Conservation (phyloP, 78 protist species). For the Planoprotostelium fungivorum region DNA sequence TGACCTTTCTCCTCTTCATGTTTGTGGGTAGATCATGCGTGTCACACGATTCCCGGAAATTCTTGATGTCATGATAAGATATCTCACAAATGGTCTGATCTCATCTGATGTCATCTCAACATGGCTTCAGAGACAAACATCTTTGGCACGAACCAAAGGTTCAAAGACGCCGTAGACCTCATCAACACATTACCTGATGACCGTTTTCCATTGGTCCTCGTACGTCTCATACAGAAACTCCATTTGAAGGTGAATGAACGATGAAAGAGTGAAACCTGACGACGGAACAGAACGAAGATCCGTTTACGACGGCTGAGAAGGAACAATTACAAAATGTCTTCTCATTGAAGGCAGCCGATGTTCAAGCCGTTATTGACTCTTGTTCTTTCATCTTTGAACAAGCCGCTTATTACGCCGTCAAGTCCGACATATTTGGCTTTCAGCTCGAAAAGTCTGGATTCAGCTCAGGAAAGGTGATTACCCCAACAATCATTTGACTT, state of each 20-base stretch:
- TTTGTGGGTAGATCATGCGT: no score
- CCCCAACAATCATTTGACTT: neutral
- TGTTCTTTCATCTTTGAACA: conserved; percentile 60
- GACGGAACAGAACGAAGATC: conserved; percentile 24
- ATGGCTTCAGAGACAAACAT: neutral
- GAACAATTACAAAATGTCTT: conserved; percentile 30
- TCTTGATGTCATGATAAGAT: no score
- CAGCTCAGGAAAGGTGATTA: conserved; percentile 10
- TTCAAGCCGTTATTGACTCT: conserved; percentile 29
- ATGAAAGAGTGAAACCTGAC: neutral
- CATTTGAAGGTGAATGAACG: conserved; percentile 21
- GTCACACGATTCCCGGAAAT: no score
- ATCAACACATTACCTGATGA: conserved; percentile 30
- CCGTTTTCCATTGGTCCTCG: conserved; percentile 24
- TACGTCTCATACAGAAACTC: conserved; percentile 37
- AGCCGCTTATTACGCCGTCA: conserved; percentile 47
- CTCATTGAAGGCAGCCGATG: conserved; percentile 12
- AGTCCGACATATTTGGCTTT: neutral
- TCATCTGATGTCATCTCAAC: no score
- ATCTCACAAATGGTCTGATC: no score
- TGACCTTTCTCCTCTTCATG: no score
- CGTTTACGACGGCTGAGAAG: conserved; percentile 41
- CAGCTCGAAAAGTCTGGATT: conserved; percentile 33
- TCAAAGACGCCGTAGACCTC: conserved; percentile 40
- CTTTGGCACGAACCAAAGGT: conserved; percentile 15